A percentile compares a stretch with the other conserved stretches of the same genome.
Evolutionary conservation across 371 early-diverging fungal genomes (phyloP).

Genomic region (Parasitella parasitica): DNA sequence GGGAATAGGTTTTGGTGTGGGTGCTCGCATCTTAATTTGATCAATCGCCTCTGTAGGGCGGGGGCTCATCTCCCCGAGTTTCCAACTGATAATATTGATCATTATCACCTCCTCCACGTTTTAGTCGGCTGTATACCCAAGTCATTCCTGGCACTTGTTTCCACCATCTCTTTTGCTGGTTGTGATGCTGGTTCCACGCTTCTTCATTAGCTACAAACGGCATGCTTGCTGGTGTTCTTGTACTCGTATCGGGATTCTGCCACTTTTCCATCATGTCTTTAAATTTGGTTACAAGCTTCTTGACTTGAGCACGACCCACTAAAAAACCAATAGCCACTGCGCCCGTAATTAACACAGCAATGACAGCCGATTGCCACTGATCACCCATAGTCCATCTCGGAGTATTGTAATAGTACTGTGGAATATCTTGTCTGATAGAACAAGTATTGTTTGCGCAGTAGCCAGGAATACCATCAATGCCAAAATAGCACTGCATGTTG

Average conservation of each 20-base stretch:
- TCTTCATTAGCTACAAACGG: slow-evolving; percentile 17
- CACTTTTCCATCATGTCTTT: slow-evolving; percentile 33
- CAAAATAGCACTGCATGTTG: slow-evolving; percentile 47
- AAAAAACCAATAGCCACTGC: slow-evolving; percentile 26
- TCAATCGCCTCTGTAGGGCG: slow-evolving; percentile 34
- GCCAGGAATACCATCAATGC: slow-evolving; percentile 40
- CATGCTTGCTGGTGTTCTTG: neutral
- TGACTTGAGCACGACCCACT: slow-evolving; percentile 35
- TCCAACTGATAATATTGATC: slow-evolving; percentile 37
- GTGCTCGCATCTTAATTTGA: too few species aligned
- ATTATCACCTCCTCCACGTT: slow-evolving; percentile 15
- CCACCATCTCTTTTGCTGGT: slow-evolving; percentile 29
- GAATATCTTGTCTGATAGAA: slow-evolving; percentile 32
- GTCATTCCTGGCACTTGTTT: slow-evolving; percentile 34
- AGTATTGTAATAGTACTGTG: slow-evolving; percentile 31
- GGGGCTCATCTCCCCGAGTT: slow-evolving; percentile 29
- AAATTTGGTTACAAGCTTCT: slow-evolving; percentile 18
- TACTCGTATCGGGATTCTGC: slow-evolving; percentile 28
- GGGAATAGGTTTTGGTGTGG: neutral
- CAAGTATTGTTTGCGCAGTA: slow-evolving; percentile 41
- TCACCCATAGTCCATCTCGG: slow-evolving; percentile 46
- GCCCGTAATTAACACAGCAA: slow-evolving; percentile 41
- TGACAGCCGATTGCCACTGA: slow-evolving; percentile 37
- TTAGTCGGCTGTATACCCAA: slow-evolving; percentile 37
- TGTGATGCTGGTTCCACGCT: slow-evolving; percentile 21